Evolutionary conservation across 805 yeast species (phyloP).

Genomic region (Millerozyma acaciae): DNA sequence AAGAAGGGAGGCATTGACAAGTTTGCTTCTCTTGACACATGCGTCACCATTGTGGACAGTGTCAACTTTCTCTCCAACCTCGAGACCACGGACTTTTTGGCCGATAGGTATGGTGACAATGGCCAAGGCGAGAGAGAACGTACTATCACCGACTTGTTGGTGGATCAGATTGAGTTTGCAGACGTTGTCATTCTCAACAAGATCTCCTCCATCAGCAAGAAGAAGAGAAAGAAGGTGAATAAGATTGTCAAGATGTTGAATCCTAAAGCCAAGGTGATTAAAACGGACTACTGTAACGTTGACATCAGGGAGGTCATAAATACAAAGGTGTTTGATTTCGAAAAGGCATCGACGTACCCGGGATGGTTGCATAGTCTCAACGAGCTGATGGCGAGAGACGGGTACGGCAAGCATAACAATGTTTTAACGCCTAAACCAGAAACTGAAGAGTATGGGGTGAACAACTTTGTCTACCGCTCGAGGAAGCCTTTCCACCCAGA

Average conservation of each 20-base stretch:
- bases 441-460: constrained; percentile 45
- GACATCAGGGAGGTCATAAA: constrained; percentile 31
- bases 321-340: constrained; percentile 37
- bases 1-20: constrained; percentile 39
- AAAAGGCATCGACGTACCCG: constrained; percentile 39
- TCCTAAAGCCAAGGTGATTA: constrained; percentile 38
- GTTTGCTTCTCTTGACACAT: constrained; percentile 39
- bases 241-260: constrained; percentile 33
- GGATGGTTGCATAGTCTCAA: constrained; percentile 44
- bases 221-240: constrained; percentile 22
- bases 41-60: constrained; percentile 46
- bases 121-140: constrained; percentile 42
- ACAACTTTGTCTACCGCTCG: constrained; percentile 38
- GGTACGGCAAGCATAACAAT: constrained; percentile 17
- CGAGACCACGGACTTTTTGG: constrained; percentile 41
- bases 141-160: constrained; percentile 42
- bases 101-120: constrained; percentile 36
- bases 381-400: constrained; percentile 33
- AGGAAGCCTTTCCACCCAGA: constrained; percentile 45
- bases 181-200: constrained; percentile 44
- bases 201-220: constrained; percentile 23
- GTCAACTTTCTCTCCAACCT: constrained; percentile 38
- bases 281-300: constrained; percentile 35
- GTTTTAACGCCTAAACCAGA: constrained; percentile 40
- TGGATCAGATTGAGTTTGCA: constrained; percentile 46